phyloP scores from a whole-genome alignment of 1,139 yeast species.

The Ogataea hybrid region DNA sequence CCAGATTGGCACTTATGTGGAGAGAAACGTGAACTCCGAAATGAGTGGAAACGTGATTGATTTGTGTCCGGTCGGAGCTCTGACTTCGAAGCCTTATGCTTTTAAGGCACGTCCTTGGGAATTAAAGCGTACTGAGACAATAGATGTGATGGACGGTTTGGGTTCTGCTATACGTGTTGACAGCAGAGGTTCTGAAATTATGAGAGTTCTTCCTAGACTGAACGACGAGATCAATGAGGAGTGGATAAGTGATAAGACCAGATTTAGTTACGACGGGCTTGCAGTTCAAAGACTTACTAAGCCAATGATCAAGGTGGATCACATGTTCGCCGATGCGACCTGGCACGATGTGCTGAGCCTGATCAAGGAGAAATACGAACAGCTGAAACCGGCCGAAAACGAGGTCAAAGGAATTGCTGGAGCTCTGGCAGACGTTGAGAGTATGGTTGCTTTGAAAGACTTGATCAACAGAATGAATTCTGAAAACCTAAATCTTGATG shows the following conservation, averaged over 20 bases:
- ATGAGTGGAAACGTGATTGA: constrained; percentile 87
- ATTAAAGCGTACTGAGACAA: constrained; percentile 82
- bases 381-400: constrained; percentile 59
- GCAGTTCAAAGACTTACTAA: constrained; percentile 84
- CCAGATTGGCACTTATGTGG: constrained; percentile 89
- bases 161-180: constrained; percentile 86
- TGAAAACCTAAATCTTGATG: constrained; percentile 78
- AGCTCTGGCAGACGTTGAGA: constrained; percentile 79
- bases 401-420: constrained; percentile 84
- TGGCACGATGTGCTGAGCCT: constrained; percentile 86
- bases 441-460: constrained; percentile 80
- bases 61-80: constrained; percentile 91
- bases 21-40: constrained; percentile 81
- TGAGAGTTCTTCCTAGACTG: constrained; percentile 84
- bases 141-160: constrained; percentile 81
- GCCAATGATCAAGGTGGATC: constrained; percentile 74
- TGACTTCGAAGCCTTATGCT: constrained; percentile 87
- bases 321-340: constrained; percentile 69
- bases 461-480: constrained; percentile 74
- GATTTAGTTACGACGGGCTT: constrained; percentile 85
- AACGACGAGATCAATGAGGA: constrained; percentile 89
- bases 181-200: constrained; percentile 83
- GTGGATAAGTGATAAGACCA: constrained; percentile 87
- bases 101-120: constrained; percentile 95
- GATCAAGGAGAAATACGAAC: constrained; percentile 61